Base-by-base conservation (phyloP, 768 basidiomycete species). In the Tulasnella sp. region DNA sequence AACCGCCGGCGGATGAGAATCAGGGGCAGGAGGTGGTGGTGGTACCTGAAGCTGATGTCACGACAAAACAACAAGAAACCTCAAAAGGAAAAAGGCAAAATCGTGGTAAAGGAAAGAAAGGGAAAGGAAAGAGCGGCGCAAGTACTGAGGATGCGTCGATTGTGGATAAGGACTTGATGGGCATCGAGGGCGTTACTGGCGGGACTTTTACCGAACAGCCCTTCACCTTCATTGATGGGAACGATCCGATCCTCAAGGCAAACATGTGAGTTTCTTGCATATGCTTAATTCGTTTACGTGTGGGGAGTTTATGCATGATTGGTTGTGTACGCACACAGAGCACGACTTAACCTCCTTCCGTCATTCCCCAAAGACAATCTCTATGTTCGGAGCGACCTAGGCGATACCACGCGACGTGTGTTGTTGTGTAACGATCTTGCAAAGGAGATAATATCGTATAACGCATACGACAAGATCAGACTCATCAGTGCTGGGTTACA, bases 401-500 rank as follows among this genome's bases (percentile, higher is more conserved):
- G 62, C 4, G 73, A 68, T 16, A 59, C 62, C 16, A 53, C 65
- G 39, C 81, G 90, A 34, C 83, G 84, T 6, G 71, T 98, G 41
- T 98, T 96, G 70, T 70, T 98, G 53, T 79, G 82, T 50, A 95
- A 92, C 61, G 76, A 80, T 58, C 69, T 85, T 58, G 83, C 93
- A 62, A 88, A 85, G 65, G 66, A 71, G n/a, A 70, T 98, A 54
- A 73, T 96, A 51, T 60, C 70, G 46, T 69, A 80, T 61, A 99
- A 98, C 62, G 80, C 88, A 62, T 92, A 82, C 63, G 74, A 76
- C 25, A 79, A 81, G 24, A 73, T 96, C 49, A 79, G 95, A 1
- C 77, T 99, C 46, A 81, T 91, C 59, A 79, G 85, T 12, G 83
- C 86, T n/a, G 95, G 95, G 16, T 90, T 91, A 34, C 93, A 95